phyloP scores from a whole-genome alignment of 1,139 yeast genomes.

The Blastobotrys niveus region DNA sequence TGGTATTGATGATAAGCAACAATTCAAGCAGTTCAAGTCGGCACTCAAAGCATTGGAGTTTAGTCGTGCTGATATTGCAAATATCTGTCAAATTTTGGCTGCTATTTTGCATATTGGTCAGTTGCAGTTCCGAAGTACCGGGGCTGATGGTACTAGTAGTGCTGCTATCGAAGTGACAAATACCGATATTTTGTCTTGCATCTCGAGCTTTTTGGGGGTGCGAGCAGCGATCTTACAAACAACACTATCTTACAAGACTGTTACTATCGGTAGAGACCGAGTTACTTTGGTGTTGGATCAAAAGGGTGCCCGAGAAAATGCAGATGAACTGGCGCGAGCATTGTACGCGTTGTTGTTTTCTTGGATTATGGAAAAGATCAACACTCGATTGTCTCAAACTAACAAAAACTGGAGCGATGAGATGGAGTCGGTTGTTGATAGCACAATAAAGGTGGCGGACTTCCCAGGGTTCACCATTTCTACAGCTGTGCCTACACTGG shows the following conservation, averaged over 20 bases:
- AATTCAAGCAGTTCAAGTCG: conserved; percentile 35
- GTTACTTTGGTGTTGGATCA: conserved; percentile 40
- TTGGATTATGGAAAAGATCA: conserved; percentile 39
- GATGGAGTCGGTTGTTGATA: conserved; percentile 32
- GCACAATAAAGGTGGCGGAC: conserved; percentile 37
- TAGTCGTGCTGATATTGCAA: conserved; percentile 39
- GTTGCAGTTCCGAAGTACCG: conserved; percentile 34
- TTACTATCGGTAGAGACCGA: conserved; percentile 35
- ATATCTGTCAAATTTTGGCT: conserved; percentile 40
- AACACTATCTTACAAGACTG: conserved; percentile 38
- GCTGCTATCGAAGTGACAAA: conserved; percentile 38
- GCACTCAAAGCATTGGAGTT: conserved; percentile 37
- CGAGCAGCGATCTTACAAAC: conserved; percentile 36
- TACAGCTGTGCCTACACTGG: conserved; percentile 35
- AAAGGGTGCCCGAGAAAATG: conserved; percentile 40
- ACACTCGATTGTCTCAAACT: conserved; percentile 34
- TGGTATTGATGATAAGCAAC: conserved; percentile 37
- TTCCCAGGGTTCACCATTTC: conserved; percentile 40
- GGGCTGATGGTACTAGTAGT: conserved; percentile 33
- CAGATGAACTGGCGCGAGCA: conserved; percentile 41
- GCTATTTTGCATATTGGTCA: conserved; percentile 42
- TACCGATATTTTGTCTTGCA: conserved; percentile 34
- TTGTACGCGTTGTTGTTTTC: conserved; percentile 39
- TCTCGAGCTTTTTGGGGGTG: conserved; percentile 40
- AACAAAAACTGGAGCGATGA: conserved; percentile 22